phyloP scores from a whole-genome alignment of 169 alveolate genomes.

The Theileria orientalis region DNA sequence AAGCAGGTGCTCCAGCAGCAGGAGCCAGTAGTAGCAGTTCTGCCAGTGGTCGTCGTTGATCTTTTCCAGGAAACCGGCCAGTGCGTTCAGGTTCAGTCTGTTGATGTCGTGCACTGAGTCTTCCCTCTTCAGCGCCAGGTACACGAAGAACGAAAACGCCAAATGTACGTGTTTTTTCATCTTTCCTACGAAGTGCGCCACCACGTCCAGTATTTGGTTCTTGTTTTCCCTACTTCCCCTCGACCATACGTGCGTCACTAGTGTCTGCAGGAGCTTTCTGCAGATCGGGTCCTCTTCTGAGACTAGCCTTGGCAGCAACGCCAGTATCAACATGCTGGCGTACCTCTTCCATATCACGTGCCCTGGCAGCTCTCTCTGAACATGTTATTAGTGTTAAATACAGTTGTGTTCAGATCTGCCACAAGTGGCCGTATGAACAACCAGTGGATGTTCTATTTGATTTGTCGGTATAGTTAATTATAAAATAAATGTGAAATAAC shows the following conservation, averaged over 20 bases:
- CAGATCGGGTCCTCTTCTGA: slow-evolving; percentile 35
- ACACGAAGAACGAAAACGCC: slow-evolving; percentile 44
- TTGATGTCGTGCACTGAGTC: slow-evolving; percentile 23
- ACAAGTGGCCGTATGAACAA: too few species aligned
- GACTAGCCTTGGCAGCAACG: slow-evolving; percentile 21
- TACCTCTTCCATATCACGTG: slow-evolving; percentile 50
- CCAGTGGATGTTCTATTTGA: too few species aligned
- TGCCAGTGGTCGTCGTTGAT: slow-evolving; percentile 46
- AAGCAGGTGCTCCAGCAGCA: slow-evolving; percentile 33
- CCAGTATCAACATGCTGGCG: slow-evolving; percentile 41
- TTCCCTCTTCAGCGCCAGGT: slow-evolving; percentile 34
- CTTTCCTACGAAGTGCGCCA: slow-evolving; percentile 41
- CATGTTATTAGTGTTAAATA: slow-evolving; percentile 3
- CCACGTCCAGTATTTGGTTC: slow-evolving; percentile 42
- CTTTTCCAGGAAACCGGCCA: background rate
- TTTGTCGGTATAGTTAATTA: background rate
- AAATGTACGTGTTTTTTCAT: slow-evolving; percentile 15
- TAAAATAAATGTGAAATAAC: background rate
- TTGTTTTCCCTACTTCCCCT: slow-evolving; percentile 29
- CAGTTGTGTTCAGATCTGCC: background rate
- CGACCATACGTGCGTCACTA: slow-evolving; percentile 32
- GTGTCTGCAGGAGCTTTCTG: slow-evolving; percentile 32
- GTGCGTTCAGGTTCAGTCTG: slow-evolving; percentile 16
- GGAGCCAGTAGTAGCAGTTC: slow-evolving; percentile 41
- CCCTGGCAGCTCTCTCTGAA: slow-evolving; percentile 28